Base-by-base conservation (phyloP, 352 stramenopile genomes). In the Globisporangium orthogonon region DNA sequence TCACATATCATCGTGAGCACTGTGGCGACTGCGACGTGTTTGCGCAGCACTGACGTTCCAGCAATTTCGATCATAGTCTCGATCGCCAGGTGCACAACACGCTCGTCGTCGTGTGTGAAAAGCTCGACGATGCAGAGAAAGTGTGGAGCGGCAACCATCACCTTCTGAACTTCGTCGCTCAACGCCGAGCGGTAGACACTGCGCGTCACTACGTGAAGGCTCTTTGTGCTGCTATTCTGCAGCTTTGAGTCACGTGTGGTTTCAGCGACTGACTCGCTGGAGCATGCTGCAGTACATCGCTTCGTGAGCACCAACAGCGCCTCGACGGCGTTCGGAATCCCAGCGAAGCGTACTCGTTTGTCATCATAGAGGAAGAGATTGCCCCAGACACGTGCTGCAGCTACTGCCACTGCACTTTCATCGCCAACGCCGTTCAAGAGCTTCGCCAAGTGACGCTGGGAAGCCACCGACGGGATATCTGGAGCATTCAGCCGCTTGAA, bases 341-440 rank as follows among this genome's bases (percentile, higher is more conserved):
- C 57, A 3, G 74, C 70, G 41, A 88, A 86, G 7, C 60, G 52
- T 4, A 58, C 41, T 3, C 73, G 74, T 41, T 90, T 88, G 60
- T 87, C 76, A n/a, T 74, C 65, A 50, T 75, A 75, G 23, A 75
- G 65, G 14, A 87, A 67, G 2, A 90, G 63, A 17, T 88, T 90
- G 4, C 76, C 74, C 76, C 77, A 90, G 0, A 87, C 77, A 40
- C 79, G 69, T 13, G 65, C 79, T 0, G 73, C 73, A 2, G 54
- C 49, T 0, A 87, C 56, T 1, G 54, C 62, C 7, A 75, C 14
- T 52, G 72, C 56, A 11, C 23, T 15, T 9, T 18, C 9, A 33
- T 54, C 50, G 7, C 56, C 33, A 11, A 10, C 28, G 5, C 45
- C 31, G 31, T 41, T 45, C 39, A 87, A 14, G 13, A 88, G 58